Evolutionary conservation across 2,329 filamentous ascomycete species (phyloP), one percentile per base, ranked within the genome.

Genomic region (Mycosphaerella sp.): DNA sequence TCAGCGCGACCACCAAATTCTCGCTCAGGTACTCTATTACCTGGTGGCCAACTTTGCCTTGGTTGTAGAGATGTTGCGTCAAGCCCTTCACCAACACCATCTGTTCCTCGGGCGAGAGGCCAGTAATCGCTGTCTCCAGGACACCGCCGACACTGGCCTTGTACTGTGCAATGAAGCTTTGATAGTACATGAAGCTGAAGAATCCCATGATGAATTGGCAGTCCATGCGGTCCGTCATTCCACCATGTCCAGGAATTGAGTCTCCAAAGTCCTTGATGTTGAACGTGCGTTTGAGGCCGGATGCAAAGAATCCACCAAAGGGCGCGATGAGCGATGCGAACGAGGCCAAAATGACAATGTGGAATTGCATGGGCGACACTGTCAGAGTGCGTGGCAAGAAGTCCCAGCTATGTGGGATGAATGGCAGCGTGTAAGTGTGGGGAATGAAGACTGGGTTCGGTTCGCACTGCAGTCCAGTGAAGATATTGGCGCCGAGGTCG

Each of bases 171-270:
- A 98, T 92, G 71, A 98, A 98, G 67, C 87, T 65, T 71, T 96
- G 91, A 74, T 95, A 98, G 75, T 98, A 98, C 81, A 98, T 91
- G 76, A 90, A 97, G 12, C 92, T 83, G 67, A 98, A 97, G 73
- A 95, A 93, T 7, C 93, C 93, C 93, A 98, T 98, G 76, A 97
- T 97, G 75, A 98, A 98, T 70, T 98, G 93, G 72, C 93, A 98
- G 70, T 98, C 93, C 92, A 98, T 97, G 58, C 93, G 87, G 70
- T 98, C 93, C 12, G 93, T 98, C 76, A 98, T 97, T 64, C 93
- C 93, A 57, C 93, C 93, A 67, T 98, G 93, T 21, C 93, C 93
- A 1, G 93, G 93, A 64, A 98, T 98, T 1, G 90, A 95, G 73
- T 98, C 89, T 63, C 93, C 93, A 74, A 98, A 98, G 75, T 98